Conservation (phyloP, 176 grass and related monocot species). For the Saccharum spontaneum region DNA sequence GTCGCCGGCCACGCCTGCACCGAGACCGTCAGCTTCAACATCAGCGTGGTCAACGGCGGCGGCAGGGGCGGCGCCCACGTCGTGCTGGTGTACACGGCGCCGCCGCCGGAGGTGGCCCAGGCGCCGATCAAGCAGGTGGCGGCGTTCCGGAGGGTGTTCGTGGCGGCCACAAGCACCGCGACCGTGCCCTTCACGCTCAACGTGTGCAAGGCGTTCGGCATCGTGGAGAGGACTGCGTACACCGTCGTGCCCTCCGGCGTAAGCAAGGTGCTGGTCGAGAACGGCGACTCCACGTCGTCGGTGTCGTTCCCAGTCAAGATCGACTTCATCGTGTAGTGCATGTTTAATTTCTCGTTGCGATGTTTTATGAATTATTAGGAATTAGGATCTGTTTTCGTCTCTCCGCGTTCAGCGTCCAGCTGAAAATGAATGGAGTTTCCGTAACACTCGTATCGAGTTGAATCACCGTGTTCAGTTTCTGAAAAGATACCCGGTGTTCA, state of each 20-base stretch:
- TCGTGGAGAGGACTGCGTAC: conserved; percentile 41
- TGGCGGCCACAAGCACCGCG: not conserved
- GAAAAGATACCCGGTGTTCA: no score
- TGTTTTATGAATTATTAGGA: not conserved
- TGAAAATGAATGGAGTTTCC: no score
- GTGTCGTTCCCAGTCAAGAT: conserved; percentile 31
- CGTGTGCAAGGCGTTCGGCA: conserved; percentile 34
- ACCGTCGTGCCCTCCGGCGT: conserved; percentile 33
- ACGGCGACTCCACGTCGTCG: conserved; percentile 5
- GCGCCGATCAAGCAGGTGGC: conserved; percentile 42
- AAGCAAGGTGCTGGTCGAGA: conserved; percentile 21
- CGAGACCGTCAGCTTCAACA: conserved; percentile 18
- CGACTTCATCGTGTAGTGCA: not conserved
- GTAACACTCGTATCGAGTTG: no score
- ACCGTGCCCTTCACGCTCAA: conserved; percentile 24
- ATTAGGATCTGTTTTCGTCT: no score
- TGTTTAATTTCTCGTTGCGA: not conserved
- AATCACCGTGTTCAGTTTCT: no score
- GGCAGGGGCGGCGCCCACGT: not conserved
- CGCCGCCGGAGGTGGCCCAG: conserved; percentile 24
- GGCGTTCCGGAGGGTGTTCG: conserved; percentile 28
- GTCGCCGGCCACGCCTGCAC: not conserved
- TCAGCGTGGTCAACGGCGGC: conserved; percentile 26
- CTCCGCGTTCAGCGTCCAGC: no score
- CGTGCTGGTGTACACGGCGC: conserved; percentile 30